Evolutionary conservation across 305 asterid species (phyloP).

Genomic region (Fraxinus sp.): DNA sequence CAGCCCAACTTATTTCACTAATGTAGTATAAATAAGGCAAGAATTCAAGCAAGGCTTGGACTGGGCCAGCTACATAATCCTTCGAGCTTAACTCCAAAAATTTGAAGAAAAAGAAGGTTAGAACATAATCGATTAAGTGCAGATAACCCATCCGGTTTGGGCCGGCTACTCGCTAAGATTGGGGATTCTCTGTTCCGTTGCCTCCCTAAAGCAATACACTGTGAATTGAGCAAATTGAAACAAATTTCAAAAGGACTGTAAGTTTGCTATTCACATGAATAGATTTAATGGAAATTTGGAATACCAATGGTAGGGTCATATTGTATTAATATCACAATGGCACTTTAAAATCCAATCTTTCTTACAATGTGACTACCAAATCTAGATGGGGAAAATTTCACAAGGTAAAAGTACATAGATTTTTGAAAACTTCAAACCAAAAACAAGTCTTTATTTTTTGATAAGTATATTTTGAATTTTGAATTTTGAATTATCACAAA

Average conservation of each 20-base stretch:
- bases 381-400: not conserved
- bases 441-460: not conserved
- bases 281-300: too few species aligned
- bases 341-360: too few species aligned
- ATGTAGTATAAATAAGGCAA: not conserved
- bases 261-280: too few species aligned
- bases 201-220: not conserved
- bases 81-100: not conserved
- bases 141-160: not conserved
- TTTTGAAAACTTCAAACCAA: not conserved
- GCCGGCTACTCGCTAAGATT: not conserved
- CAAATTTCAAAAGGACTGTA: not conserved
- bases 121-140: not conserved
- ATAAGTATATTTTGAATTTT: not conserved
- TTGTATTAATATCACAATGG: too few species aligned
- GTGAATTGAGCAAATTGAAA: not conserved
- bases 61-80: not conserved
- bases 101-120: not conserved
- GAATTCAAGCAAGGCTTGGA: not conserved
- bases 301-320: too few species aligned
- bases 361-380: not conserved
- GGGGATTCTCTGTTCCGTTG: not conserved
- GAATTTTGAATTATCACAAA: not conserved
- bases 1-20: not conserved
- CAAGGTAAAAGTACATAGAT: not conserved